Percentiles rank a stretch among this genome's conserved stretches.
Conservation (phyloP, 495 filamentous ascomycete species). For the Lindgomyces ingoldianus region DNA sequence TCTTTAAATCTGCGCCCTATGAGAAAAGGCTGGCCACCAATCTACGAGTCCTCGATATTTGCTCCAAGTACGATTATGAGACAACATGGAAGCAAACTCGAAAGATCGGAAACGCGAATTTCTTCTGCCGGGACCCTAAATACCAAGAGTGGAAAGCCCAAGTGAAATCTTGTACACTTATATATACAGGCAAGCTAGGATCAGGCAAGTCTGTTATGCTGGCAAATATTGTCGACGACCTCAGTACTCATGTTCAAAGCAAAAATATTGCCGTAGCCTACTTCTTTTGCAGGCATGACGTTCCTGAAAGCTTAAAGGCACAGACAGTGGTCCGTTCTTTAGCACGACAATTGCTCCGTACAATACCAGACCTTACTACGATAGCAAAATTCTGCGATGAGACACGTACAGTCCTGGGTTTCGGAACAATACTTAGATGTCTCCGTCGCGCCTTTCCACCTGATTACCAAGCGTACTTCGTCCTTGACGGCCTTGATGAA, state of each 20-base stretch:
- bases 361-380: constrained; percentile 23
- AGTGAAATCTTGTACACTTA: constrained; percentile 39
- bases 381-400: constrained; percentile 35
- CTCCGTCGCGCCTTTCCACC: constrained; percentile 33
- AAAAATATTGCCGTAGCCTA: constrained; percentile 40
- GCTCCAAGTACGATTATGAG: constrained; percentile 49
- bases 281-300: constrained; percentile 52
- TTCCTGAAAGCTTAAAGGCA: constrained; percentile 46
- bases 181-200: constrained; percentile 48
- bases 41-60: constrained; percentile 44
- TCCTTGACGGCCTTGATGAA: constrained; percentile 49
- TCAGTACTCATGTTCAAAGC: constrained; percentile 39
- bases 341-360: constrained; percentile 45
- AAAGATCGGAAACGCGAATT: constrained; percentile 46
- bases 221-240: constrained; percentile 50
- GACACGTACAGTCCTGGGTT: constrained; percentile 27
- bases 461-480: constrained; percentile 38
- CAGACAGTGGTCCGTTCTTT: constrained; percentile 47
- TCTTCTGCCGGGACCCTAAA: constrained; percentile 37
- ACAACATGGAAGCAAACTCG: constrained; percentile 50
- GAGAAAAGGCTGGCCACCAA: constrained; percentile 36
- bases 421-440: constrained; percentile 29
- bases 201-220: constrained; percentile 50
- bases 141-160: constrained; percentile 47
- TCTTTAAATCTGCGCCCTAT: constrained; percentile 25